These are phyloP conservation scores for Cyberlindnera euphorbiiphila DNA, from an alignment of 805 yeast genomes.

Conservation along the genomic window DNA sequence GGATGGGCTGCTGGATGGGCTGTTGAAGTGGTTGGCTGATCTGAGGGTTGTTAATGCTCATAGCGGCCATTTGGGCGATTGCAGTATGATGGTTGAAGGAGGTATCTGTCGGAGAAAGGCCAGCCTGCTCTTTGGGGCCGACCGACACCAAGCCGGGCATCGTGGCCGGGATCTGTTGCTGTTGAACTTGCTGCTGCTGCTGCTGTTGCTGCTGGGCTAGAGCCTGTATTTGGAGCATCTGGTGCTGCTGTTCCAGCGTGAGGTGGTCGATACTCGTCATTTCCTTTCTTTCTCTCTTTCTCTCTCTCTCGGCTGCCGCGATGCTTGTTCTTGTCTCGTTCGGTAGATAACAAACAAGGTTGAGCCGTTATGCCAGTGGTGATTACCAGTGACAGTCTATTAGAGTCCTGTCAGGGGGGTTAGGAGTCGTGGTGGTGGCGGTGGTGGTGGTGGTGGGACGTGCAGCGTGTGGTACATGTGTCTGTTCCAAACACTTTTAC, in stretches of 20 bases:
- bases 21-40: not conserved
- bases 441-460: too few relatives aligned
- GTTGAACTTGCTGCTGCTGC: conserved; percentile 9
- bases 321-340: too few relatives aligned
- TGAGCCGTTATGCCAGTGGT: too few relatives aligned
- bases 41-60: conserved; percentile 1
- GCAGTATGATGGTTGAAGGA: not conserved
- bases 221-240: conserved; percentile 10
- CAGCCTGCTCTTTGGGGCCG: conserved; percentile 3
- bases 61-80: not conserved
- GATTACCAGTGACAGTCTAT: too few relatives aligned
- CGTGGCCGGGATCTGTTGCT: not conserved
- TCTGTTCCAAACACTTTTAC: too few relatives aligned
- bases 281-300: too few relatives aligned
- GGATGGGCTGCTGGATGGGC: not conserved
- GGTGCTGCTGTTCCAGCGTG: conserved; percentile 12
- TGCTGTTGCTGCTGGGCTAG: conserved; percentile 10
- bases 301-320: too few relatives aligned
- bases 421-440: too few relatives aligned
- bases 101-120: conserved; percentile 1
- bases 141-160: not conserved
- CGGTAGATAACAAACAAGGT: too few relatives aligned
- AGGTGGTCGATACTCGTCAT: conserved; percentile 8
- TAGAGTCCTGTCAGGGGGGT: too few relatives aligned
- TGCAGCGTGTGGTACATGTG: too few relatives aligned